A percentile compares a stretch with the other conserved stretches of the same genome.
Conservation (phyloP, 2,329 filamentous ascomycete species). For the Chalara sp. region DNA sequence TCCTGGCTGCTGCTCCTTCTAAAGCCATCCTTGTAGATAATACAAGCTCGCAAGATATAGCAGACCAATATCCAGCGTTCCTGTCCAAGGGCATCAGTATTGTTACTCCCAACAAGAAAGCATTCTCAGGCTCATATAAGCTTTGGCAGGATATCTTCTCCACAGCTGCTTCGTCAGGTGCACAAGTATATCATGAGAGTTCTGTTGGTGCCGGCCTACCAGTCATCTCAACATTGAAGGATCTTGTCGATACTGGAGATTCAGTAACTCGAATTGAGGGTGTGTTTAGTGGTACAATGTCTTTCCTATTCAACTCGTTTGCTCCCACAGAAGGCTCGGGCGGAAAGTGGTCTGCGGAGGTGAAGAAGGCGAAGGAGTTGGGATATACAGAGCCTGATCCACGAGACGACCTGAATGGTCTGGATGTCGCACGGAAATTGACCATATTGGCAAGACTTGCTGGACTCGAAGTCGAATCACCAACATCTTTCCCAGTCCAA, state of each 20-base stretch:
- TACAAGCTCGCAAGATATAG: slow-evolving; percentile 84
- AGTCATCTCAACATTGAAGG: slow-evolving; percentile 86
- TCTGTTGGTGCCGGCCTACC: slow-evolving; percentile 91
- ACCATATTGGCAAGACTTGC: slow-evolving; percentile 87
- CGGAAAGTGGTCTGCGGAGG: slow-evolving; percentile 84
- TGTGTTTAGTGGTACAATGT: slow-evolving; percentile 96
- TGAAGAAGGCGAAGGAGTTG: slow-evolving; percentile 83
- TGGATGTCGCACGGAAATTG: slow-evolving; percentile 90
- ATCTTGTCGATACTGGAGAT: slow-evolving; percentile 91
- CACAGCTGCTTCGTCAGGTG: slow-evolving; percentile 61
- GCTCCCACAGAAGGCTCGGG: slow-evolving; percentile 70
- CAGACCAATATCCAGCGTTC: slow-evolving; percentile 74
- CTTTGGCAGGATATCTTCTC: slow-evolving; percentile 86
- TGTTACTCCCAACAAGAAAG: slow-evolving; percentile 98
- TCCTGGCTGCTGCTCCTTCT: slow-evolving; percentile 69
- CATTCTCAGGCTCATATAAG: slow-evolving; percentile 74
- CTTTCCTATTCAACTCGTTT: slow-evolving; percentile 96
- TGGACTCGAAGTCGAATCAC: slow-evolving; percentile 73
- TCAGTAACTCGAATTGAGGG: slow-evolving; percentile 89
- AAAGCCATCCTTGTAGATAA: slow-evolving; percentile 89
- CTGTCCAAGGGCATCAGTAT: slow-evolving; percentile 78
- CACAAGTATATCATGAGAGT: slow-evolving; percentile 90
- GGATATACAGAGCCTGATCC: slow-evolving; percentile 91
- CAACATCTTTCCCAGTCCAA: slow-evolving; percentile 87
- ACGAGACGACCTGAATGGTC: slow-evolving; percentile 77